These are phyloP conservation scores for Leccinum disarticulatum DNA, from an alignment of 768 basidiomycete genomes.

Conservation along the genomic window DNA sequence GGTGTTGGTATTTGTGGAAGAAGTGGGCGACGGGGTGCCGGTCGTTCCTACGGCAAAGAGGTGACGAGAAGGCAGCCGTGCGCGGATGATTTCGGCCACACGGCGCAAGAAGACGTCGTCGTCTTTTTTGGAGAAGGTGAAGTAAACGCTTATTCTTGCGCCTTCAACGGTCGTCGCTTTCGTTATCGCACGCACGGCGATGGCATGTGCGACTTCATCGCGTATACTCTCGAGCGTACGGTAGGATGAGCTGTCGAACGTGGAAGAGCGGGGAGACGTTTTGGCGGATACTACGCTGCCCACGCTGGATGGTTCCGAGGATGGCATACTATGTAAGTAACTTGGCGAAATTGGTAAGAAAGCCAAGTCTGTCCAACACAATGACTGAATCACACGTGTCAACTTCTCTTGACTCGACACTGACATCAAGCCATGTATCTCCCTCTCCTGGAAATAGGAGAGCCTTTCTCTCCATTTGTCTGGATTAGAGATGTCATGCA, in stretches of 20 bases:
- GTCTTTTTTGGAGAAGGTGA: constrained; percentile 57
- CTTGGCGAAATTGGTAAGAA: too few species aligned
- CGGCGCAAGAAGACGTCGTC: constrained; percentile 56
- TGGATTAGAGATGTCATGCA: constrained; percentile 40
- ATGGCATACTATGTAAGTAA: constrained; percentile 20
- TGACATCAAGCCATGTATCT: constrained; percentile 17
- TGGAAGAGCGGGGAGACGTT: constrained; percentile 3
- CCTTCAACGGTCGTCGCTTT: constrained; percentile 51
- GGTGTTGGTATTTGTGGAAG: constrained; percentile 34
- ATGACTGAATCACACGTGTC: neutral
- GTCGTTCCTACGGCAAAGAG: constrained; percentile 58
- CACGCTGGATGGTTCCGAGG: constrained; percentile 30
- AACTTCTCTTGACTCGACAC: neutral
- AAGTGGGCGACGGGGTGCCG: constrained; percentile 33
- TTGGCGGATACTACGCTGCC: constrained; percentile 4
- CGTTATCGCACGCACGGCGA: constrained; percentile 54
- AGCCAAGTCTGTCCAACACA: too few species aligned
- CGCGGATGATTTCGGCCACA: constrained; percentile 49
- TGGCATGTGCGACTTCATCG: constrained; percentile 55
- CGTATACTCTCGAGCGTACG: constrained; percentile 62
- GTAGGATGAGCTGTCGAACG: neutral
- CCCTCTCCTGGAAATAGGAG: constrained; percentile 19
- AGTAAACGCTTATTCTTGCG: constrained; percentile 56
- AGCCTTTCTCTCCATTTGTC: constrained; percentile 15
- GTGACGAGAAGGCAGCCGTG: constrained; percentile 43